Evolutionary conservation across 1,284 basidiomycete species (phyloP).

Genomic region (Pholiota adiposa): DNA sequence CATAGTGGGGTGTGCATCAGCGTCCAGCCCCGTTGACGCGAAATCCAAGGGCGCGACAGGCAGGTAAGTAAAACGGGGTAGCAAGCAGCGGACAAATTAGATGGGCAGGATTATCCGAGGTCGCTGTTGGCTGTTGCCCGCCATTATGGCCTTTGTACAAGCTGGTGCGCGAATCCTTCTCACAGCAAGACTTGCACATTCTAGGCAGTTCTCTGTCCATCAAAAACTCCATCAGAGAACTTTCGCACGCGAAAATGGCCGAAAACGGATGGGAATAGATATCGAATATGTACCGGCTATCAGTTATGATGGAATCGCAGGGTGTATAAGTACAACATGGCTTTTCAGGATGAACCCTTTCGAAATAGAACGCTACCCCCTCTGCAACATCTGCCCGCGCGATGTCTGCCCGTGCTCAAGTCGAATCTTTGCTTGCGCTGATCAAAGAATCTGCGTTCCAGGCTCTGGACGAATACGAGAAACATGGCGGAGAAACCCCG

Average conservation of each 20-base stretch:
- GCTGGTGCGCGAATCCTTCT: not conserved
- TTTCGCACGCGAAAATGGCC: too few relatives aligned
- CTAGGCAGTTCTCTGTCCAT: too few relatives aligned
- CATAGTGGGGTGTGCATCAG: too few relatives aligned
- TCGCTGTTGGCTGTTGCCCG: conserved; percentile 4
- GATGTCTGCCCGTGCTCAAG: conserved; percentile 15
- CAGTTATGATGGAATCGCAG: not conserved
- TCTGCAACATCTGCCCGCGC: not conserved
- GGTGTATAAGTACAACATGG: too few relatives aligned
- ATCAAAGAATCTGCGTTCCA: conserved; percentile 14
- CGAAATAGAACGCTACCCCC: not conserved
- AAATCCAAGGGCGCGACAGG: not conserved
- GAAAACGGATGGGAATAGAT: not conserved
- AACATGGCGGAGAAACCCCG: conserved; percentile 2
- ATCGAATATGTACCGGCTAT: not conserved
- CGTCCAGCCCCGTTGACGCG: too few relatives aligned
- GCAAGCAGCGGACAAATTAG: conserved; percentile 4
- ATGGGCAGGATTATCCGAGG: conserved; percentile 7
- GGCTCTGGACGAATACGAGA: conserved; percentile 17
- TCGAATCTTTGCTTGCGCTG: conserved; percentile 14
- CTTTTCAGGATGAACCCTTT: too few relatives aligned
- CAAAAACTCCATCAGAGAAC: too few relatives aligned
- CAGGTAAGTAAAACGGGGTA: not conserved
- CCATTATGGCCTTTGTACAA: conserved; percentile 7
- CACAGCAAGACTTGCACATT: conserved; percentile 1